Evolutionary conservation across 768 basidiomycete species (phyloP).

Genomic region (Leccinum uliginosum): DNA sequence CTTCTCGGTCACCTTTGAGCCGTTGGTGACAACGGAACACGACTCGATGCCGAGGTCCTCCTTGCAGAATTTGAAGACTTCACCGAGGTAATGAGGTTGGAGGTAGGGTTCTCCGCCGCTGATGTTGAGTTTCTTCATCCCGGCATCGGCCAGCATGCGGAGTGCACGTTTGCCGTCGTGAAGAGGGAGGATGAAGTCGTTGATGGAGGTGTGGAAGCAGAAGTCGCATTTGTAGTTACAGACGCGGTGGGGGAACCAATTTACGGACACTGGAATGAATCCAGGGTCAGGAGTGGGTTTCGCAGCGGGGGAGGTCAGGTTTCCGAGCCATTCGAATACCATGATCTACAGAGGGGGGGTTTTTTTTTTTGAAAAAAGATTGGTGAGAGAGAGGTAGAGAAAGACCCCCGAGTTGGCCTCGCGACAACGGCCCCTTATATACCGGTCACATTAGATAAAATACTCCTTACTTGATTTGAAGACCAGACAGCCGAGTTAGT

Average conservation of each 20-base stretch:
- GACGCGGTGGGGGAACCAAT: slow-evolving; percentile 12
- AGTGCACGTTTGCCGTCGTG: slow-evolving; percentile 30
- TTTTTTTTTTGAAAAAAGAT: too few relatives aligned
- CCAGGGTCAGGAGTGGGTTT: slow-evolving; percentile 1
- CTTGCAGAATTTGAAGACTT: slow-evolving; percentile 31
- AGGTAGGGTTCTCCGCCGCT: slow-evolving; percentile 33
- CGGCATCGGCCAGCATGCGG: slow-evolving; percentile 23
- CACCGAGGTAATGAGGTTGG: slow-evolving; percentile 28
- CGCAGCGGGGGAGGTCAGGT: background rate
- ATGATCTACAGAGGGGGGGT: too few relatives aligned
- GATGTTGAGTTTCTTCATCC: slow-evolving; percentile 35
- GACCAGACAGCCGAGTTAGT: too few relatives aligned
- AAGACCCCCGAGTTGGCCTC: too few relatives aligned
- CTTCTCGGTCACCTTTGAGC: slow-evolving; percentile 32
- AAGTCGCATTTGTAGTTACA: slow-evolving; percentile 33
- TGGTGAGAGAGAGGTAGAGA: too few relatives aligned
- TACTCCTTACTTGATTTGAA: too few relatives aligned
- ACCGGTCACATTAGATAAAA: too few relatives aligned
- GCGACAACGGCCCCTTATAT: too few relatives aligned
- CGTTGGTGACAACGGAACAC: slow-evolving; percentile 28
- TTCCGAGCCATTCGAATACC: background rate
- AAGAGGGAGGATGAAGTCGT: slow-evolving; percentile 25
- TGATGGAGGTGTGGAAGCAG: slow-evolving; percentile 33
- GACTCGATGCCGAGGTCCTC: slow-evolving; percentile 31
- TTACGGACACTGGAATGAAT: slow-evolving; percentile 13